Evolutionary conservation across 2,329 filamentous ascomycete species (phyloP).

Genomic region (Fusarium chlamydosporum): DNA sequence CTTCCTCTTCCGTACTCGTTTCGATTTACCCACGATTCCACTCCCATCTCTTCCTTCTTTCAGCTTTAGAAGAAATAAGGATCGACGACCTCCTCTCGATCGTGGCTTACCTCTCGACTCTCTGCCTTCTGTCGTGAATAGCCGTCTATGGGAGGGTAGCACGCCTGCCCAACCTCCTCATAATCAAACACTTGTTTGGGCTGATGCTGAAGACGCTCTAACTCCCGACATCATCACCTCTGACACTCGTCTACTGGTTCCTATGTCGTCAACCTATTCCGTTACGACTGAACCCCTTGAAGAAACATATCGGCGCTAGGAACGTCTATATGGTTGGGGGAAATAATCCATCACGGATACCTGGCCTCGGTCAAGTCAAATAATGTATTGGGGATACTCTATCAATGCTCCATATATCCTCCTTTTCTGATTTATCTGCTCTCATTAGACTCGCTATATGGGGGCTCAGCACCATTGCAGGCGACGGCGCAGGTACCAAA

Average conservation of each 20-base stretch:
- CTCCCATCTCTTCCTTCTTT: constrained; percentile 43
- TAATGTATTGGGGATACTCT: no score
- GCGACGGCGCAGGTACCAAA: constrained; percentile 38
- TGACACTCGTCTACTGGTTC: constrained; percentile 18
- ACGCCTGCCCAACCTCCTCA: constrained; percentile 22
- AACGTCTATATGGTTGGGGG: constrained; percentile 39
- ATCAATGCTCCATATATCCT: neutral
- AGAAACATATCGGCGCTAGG: constrained; percentile 47
- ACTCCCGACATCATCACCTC: constrained; percentile 13
- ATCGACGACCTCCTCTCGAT: constrained; percentile 5
- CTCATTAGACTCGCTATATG: constrained; percentile 9
- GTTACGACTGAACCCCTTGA: constrained; percentile 50
- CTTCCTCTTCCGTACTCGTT: constrained; percentile 55
- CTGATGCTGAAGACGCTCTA: constrained; percentile 38
- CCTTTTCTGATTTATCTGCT: constrained; percentile 20
- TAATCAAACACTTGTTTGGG: constrained; percentile 52
- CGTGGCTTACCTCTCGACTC: constrained; percentile 27
- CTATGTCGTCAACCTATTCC: constrained; percentile 30
- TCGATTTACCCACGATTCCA: constrained; percentile 47
- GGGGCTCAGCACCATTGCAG: constrained; percentile 36
- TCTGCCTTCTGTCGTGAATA: constrained; percentile 31
- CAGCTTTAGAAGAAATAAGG: constrained; percentile 29
- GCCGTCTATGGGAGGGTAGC: constrained; percentile 31
- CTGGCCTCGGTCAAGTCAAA: neutral
- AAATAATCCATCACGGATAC: constrained; percentile 5